These are phyloP conservation scores for Cryptosporidium parvum DNA, from an alignment of 169 alveolate species.

Conservation along the genomic window DNA sequence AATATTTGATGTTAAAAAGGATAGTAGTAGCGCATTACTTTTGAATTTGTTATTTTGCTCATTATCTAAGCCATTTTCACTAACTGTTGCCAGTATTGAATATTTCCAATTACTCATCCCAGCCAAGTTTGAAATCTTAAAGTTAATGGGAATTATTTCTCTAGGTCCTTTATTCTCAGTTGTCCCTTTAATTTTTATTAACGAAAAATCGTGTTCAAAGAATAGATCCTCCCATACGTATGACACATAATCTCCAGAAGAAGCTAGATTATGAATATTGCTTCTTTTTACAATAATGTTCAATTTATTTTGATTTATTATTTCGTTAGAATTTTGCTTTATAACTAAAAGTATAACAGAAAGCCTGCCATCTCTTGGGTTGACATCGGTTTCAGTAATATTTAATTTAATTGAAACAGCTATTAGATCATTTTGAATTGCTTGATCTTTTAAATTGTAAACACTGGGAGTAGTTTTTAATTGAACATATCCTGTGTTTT, in stretches of 20 bases:
- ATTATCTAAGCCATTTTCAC: background rate
- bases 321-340: background rate
- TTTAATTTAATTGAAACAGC: conserved; percentile 39
- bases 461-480: conserved; percentile 24
- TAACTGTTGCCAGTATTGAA: conserved; percentile 36
- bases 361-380: conserved; percentile 4
- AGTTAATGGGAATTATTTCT: conserved; percentile 34
- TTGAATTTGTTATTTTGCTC: background rate
- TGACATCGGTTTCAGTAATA: conserved; percentile 10
- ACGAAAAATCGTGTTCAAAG: conserved; percentile 18
- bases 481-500: conserved; percentile 25
- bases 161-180: background rate
- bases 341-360: conserved; percentile 21
- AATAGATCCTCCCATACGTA: conserved; percentile 54
- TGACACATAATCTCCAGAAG: conserved; percentile 21
- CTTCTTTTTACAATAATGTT: conserved; percentile 28
- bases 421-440: background rate
- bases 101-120: conserved; percentile 30
- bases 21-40: conserved; percentile 10
- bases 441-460: background rate
- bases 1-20: conserved; percentile 56
- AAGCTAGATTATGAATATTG: conserved; percentile 20
- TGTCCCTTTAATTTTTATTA: conserved; percentile 14
- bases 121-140: conserved; percentile 5
- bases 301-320: conserved; percentile 20